Evolutionary conservation across 78 protist species (phyloP).

Genomic region (Dictyostelium intermedium): DNA sequence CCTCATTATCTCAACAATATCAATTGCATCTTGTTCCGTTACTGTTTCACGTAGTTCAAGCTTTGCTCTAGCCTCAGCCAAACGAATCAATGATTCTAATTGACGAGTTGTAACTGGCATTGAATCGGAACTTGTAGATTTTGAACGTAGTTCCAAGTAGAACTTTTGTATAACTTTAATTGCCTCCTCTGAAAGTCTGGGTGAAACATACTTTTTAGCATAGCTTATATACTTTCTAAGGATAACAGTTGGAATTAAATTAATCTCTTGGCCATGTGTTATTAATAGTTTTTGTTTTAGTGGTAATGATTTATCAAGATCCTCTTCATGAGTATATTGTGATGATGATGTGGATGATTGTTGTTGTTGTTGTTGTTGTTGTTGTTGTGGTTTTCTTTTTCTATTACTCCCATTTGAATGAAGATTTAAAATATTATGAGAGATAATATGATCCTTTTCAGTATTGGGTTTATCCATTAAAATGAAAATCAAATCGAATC

Average conservation of each 20-base stretch:
- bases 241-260: conserved; percentile 85
- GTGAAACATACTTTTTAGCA: conserved; percentile 92
- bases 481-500: conserved; percentile 98
- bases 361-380: neutral
- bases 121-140: neutral
- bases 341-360: neutral
- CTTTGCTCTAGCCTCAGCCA: conserved; percentile 97
- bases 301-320: neutral
- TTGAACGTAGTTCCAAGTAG: conserved; percentile 83
- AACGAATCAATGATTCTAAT: conserved; percentile 96
- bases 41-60: conserved; percentile 93
- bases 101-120: conserved; percentile 98
- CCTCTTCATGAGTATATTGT: neutral
- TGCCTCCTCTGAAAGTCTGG: conserved; percentile 91
- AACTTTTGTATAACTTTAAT: conserved; percentile 80
- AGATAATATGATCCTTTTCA: conserved; percentile 89
- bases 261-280: conserved; percentile 46
- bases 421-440: conserved; percentile 93
- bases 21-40: conserved; percentile 84
- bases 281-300: conserved; percentile 19
- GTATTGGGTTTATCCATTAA: conserved; percentile 94
- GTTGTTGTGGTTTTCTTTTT: conserved; percentile 8
- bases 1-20: conserved; percentile 67
- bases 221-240: conserved; percentile 96
- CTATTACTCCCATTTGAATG: neutral